Evolutionary conservation across 2,329 filamentous ascomycete species (phyloP), one percentile per base, ranked within the genome.

Genomic region (Colletotrichum tabaci): DNA sequence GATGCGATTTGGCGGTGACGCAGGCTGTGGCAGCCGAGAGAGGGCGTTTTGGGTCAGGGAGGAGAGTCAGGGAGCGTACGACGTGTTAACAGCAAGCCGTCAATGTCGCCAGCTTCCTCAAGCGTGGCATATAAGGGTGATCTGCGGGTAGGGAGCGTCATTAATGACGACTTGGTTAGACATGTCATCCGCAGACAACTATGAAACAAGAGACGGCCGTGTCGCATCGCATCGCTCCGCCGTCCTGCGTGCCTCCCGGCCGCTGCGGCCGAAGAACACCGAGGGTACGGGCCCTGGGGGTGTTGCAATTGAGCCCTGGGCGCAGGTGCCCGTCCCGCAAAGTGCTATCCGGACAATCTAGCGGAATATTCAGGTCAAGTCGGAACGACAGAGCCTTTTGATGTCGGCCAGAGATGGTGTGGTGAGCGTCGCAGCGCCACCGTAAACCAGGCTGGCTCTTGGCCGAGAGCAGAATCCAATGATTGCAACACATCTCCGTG

Each of bases 151-250:
- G 49, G 26, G 52, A 60, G 60, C 44, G 52, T 71, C 67, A 55
- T 30, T 52, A n/a, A 60, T 38, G 18, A 53, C 40, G 18, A 53
- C 40, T 40, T 35, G 30, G 50, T 66, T 53, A 38, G 44, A 57
- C 23, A 67, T 67, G 38, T 38, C 64, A 67, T 67, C 50, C 44
- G 38, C 65, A 55, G 46, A 40, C 58, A 55, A 38, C 40, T 68
- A 63, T 71, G 65, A 71, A 71, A 71, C 68, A 68, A 71, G 61
- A 68, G 47, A 57, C 52, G 68, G 68, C 64, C 64, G 53, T 67
- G 57, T 71, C 65, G 68, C 62, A 70, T 35, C 56, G 30, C 67
- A 66, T 72, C 58, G 65, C 58, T 49, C 55, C 62, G 49, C 65
- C 68, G 63, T 68, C 26, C 50, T 65, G 57, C n/a, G 26, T 30